These are phyloP conservation scores for Malus sieversii DNA, from an alignment of 306 rosid species.

Conservation along the genomic window DNA sequence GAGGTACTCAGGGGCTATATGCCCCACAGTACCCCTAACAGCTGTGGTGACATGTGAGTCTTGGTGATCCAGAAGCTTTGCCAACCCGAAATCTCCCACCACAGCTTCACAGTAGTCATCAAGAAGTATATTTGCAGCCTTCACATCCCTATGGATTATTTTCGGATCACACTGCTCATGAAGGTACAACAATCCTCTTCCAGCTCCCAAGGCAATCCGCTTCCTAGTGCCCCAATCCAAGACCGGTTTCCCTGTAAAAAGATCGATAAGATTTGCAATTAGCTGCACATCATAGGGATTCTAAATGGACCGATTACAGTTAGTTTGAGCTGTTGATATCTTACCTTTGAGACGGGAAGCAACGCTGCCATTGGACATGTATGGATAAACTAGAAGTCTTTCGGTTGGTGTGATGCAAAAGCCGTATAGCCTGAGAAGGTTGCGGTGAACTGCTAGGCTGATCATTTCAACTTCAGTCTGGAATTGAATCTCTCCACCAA, in stretches of 20 bases:
- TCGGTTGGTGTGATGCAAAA: slow-evolving; percentile 76
- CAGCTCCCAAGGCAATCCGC: slow-evolving; percentile 85
- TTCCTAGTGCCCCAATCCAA: slow-evolving; percentile 87
- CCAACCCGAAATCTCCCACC: slow-evolving; percentile 94
- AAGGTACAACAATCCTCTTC: slow-evolving; percentile 77
- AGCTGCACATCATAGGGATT: background rate
- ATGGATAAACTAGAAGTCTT: slow-evolving; percentile 81
- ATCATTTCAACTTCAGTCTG: slow-evolving; percentile 99
- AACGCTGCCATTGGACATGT: slow-evolving; percentile 95
- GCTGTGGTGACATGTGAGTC: slow-evolving; percentile 97
- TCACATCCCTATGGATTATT: slow-evolving; percentile 90
- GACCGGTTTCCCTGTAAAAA: slow-evolving; percentile 58
- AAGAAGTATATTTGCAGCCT: slow-evolving; percentile 90
- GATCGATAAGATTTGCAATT: background rate
- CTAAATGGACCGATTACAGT: background rate
- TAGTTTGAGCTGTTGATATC: background rate
- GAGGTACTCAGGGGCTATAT: slow-evolving; percentile 91
- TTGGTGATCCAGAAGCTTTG: slow-evolving; percentile 90
- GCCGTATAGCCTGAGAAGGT: slow-evolving; percentile 76
- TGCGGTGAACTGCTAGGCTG: slow-evolving; percentile 86
- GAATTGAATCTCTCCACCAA: slow-evolving; percentile 83
- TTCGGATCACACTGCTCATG: slow-evolving; percentile 98
- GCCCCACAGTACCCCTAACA: slow-evolving; percentile 91
- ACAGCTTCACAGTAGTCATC: slow-evolving; percentile 94
- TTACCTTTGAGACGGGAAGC: slow-evolving; percentile 85